These are phyloP conservation scores for Carex kokanica DNA, from an alignment of 176 grass and related monocot species.

Conservation along the genomic window DNA sequence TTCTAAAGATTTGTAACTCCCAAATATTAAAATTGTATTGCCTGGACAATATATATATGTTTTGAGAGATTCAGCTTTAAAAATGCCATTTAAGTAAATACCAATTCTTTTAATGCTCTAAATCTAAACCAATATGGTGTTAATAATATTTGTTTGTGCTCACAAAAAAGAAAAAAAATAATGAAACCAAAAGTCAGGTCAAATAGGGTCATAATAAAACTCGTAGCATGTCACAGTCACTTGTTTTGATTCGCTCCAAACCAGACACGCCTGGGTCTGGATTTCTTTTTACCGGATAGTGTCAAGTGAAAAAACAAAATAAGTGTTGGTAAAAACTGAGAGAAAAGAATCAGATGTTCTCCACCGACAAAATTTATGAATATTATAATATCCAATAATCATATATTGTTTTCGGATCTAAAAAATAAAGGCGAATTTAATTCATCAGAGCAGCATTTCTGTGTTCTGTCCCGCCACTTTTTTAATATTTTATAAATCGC, in stretches of 20 bases:
- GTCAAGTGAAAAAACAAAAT: not conserved
- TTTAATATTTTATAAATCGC: not conserved
- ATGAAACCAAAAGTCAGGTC: not conserved
- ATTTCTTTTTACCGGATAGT: not conserved
- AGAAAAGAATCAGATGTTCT: not conserved
- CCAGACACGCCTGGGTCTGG: not conserved
- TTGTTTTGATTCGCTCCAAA: not conserved
- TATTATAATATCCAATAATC: not conserved
- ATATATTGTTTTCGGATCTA: not conserved
- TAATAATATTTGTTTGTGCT: not conserved
- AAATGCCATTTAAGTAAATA: not conserved
- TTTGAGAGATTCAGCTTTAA: not conserved
- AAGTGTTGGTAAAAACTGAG: not conserved
- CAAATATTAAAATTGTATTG: not conserved
- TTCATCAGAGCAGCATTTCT: slow-evolving; percentile 2
- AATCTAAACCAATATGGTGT: too few species aligned
- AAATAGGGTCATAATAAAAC: not conserved
- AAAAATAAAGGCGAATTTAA: not conserved
- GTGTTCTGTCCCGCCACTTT: not conserved
- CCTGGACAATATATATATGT: not conserved
- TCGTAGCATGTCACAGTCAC: not conserved
- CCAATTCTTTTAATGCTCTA: not conserved
- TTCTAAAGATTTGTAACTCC: too few species aligned
- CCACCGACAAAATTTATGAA: slow-evolving; percentile 19
- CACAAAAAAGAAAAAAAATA: not conserved